Evolutionary conservation across 164 flowering plant genomes (phyloP).

Genomic region (Protea cynaroides): DNA sequence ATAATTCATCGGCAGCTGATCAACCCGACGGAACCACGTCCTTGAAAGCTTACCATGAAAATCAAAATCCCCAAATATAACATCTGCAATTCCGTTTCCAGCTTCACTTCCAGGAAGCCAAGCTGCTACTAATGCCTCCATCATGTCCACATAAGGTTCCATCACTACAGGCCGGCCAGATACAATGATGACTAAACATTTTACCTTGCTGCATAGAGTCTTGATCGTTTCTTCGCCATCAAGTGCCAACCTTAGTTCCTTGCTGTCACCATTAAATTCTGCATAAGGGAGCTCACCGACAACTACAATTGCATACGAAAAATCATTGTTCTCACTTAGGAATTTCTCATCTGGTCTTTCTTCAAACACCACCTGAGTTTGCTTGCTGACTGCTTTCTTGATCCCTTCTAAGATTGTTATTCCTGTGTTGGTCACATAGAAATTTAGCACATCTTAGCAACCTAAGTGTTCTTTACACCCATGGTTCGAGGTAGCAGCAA

Average conservation of each 20-base stretch:
- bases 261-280: constrained; percentile 28
- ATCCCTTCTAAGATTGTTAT: constrained; percentile 39
- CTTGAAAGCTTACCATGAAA: constrained; percentile 39
- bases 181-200: constrained; percentile 33
- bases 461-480: too few species aligned
- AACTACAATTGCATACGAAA: constrained; percentile 30
- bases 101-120: constrained; percentile 48
- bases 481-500: too few species aligned
- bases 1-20: constrained; percentile 45
- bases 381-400: constrained; percentile 22
- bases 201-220: constrained; percentile 21
- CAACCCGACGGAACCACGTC: constrained; percentile 43
- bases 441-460: too few species aligned
- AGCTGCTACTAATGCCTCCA: constrained; percentile 49
- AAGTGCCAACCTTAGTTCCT: constrained; percentile 16
- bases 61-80: constrained; percentile 38
- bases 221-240: constrained; percentile 23
- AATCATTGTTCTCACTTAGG: constrained; percentile 12
- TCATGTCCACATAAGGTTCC: constrained; percentile 27
- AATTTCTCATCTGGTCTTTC: constrained; percentile 25
- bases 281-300: constrained; percentile 40
- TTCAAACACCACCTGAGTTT: constrained; percentile 23
- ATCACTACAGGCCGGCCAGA: constrained; percentile 39
- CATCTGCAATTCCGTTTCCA: constrained; percentile 44
- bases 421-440: too few species aligned